These are phyloP conservation scores for Alternaria atra DNA, from an alignment of 2,329 filamentous ascomycete species.

Conservation along the genomic window DNA sequence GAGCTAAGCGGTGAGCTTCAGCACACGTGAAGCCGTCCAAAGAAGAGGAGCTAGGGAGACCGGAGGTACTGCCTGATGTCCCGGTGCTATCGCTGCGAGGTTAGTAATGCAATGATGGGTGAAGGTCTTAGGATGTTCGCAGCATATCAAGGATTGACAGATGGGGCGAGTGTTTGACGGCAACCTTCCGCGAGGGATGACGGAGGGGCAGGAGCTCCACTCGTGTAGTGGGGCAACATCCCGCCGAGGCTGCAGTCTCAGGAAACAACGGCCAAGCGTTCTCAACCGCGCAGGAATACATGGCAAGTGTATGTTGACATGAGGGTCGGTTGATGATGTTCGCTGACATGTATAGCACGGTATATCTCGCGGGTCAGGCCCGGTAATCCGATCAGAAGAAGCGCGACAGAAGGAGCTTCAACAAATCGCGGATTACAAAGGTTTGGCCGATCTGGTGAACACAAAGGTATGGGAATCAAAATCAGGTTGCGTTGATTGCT, in stretches of 20 bases:
- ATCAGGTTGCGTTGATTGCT: not conserved
- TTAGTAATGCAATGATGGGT: slow-evolving; percentile 45
- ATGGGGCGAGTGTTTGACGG: slow-evolving; percentile 20
- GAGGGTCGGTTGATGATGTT: not conserved
- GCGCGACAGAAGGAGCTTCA: slow-evolving; percentile 75
- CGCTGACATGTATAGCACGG: slow-evolving; percentile 73
- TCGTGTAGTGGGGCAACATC: slow-evolving; percentile 41
- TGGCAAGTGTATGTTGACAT: slow-evolving; percentile 53
- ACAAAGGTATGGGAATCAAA: slow-evolving; percentile 61
- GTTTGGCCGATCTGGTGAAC: slow-evolving; percentile 73
- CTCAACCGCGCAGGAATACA: slow-evolving; percentile 23
- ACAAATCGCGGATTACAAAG: slow-evolving; percentile 79
- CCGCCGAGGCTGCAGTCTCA: slow-evolving; percentile 30
- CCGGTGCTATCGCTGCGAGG: slow-evolving; percentile 39
- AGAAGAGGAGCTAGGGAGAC: slow-evolving; percentile 18
- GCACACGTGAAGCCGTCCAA: slow-evolving; percentile 37
- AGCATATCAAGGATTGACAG: slow-evolving; percentile 17
- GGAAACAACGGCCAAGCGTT: slow-evolving; percentile 22
- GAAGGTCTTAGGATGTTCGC: slow-evolving; percentile 28
- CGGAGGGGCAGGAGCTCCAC: slow-evolving; percentile 33
- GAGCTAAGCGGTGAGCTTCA: slow-evolving; percentile 14
- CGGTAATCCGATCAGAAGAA: slow-evolving; percentile 71
- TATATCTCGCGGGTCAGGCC: slow-evolving; percentile 69
- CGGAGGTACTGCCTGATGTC: slow-evolving; percentile 27
- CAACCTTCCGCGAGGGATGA: slow-evolving; percentile 27